Base-by-base conservation (phyloP, 768 basidiomycete species). In the Kwoniella newhampshirensis region DNA sequence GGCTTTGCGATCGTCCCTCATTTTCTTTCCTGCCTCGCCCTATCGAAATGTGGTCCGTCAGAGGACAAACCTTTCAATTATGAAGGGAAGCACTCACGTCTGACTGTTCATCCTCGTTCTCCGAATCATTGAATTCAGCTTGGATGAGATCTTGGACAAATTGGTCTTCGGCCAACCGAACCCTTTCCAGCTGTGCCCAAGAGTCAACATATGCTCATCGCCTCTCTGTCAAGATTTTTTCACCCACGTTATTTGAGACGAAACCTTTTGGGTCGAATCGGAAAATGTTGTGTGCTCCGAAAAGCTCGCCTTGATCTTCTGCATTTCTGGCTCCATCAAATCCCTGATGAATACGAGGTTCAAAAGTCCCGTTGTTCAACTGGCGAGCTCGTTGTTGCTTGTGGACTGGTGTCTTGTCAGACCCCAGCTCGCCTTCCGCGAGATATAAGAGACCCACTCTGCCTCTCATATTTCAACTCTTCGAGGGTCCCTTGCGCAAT, bases 281-380 rank as follows among this genome's bases (percentile, higher is more conserved):
- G 58, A 76, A 76, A 50, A 76, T 67, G 47, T 76, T 76, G n/a
- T 68, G 66, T 15, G 62, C 59, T 1, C 75, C 75, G 50, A 70
- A 76, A 1, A 76, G 59, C 47, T 76, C 75, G 1, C 68, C 70
- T 55, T 69, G 63, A 23, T 62, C 70, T 42, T 65, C 62, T 4
- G 12, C 39, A n/a, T 28, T 63, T 26, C 43, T 53, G 12, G 62
- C 68, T 20, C 70, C 69, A 12, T 75, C 72, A 32, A 52, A 61
- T 0, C 74, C 74, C 43, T 67, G 67, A 39, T 69, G 70, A 11
- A 67, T 65, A 36, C 74, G 66, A 25, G 68, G 54, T 47, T 76
- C 73, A 28, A 68, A 64, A 1, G 68, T 73, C 20, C 68, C 70
- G 11, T 73, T 66, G 35, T 76, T 71, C 23, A 68, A 57, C 54